Conservation (phyloP, 306 rosid genomes). For the Prunus davidiana region DNA sequence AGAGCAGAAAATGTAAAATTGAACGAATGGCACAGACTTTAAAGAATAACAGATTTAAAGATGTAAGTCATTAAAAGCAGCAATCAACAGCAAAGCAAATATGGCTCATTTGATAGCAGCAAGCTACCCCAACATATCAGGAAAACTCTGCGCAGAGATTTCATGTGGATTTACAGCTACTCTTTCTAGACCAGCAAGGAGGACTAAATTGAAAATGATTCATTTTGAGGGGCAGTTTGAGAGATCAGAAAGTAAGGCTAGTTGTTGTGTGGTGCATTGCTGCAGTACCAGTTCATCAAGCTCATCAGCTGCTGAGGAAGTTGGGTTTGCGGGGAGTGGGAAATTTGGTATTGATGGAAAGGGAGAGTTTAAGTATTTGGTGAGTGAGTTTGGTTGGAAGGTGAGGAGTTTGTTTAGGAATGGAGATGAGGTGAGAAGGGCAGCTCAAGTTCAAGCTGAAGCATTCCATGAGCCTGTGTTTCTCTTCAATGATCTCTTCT, state of each 20-base stretch:
- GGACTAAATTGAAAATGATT: neutral
- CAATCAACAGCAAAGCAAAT: neutral
- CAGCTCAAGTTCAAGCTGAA: slow-evolving; percentile 67
- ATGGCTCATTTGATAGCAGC: slow-evolving; percentile 55
- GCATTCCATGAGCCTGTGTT: slow-evolving; percentile 68
- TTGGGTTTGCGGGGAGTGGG: slow-evolving; percentile 18
- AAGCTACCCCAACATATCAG: slow-evolving; percentile 33
- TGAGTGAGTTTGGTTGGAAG: slow-evolving; percentile 66
- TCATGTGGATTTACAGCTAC: neutral
- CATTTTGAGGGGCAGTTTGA: neutral
- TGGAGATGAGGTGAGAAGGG: slow-evolving; percentile 59
- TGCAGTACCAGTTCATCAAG: slow-evolving; percentile 25
- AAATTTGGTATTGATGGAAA: slow-evolving; percentile 1
- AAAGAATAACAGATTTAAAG: neutral
- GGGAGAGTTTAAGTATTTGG: slow-evolving; percentile 39
- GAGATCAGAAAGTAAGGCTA: no score
- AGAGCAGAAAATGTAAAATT: neutral
- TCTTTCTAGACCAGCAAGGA: neutral
- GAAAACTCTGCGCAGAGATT: slow-evolving; percentile 28
- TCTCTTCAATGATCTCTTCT: slow-evolving; percentile 65
- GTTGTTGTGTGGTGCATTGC: slow-evolving; percentile 33
- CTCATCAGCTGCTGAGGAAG: slow-evolving; percentile 30
- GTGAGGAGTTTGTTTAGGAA: slow-evolving; percentile 55
- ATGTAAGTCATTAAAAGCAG: neutral
- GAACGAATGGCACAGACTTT: neutral